Conservation (phyloP, 768 basidiomycete species). For the Lactifluus subvellereus region DNA sequence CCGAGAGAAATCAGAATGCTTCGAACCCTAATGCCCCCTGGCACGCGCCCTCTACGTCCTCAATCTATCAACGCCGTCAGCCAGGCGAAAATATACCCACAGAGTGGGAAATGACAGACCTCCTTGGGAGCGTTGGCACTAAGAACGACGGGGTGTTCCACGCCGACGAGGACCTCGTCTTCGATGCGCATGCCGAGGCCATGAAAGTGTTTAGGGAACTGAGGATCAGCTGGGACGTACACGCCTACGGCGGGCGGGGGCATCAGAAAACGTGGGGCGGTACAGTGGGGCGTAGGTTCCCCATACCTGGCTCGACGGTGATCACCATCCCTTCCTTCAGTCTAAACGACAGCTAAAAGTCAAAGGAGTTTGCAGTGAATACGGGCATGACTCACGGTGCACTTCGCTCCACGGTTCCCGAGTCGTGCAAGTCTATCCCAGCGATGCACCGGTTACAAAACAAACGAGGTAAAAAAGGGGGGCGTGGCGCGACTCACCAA, state of each 20-base stretch:
- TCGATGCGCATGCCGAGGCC: constrained; percentile 91
- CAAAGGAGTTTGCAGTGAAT: neutral
- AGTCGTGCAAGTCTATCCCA: constrained; percentile 79
- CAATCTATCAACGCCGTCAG: constrained; percentile 38
- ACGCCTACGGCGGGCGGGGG: constrained; percentile 44
- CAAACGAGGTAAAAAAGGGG: neutral
- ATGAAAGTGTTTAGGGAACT: constrained; percentile 85
- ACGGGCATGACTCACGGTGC: constrained; percentile 39
- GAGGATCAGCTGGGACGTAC: constrained; percentile 75
- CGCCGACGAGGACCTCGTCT: constrained; percentile 72
- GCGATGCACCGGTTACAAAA: neutral
- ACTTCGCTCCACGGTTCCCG: constrained; percentile 51
- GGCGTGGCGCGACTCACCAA: constrained; percentile 46
- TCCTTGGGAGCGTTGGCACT: constrained; percentile 78
- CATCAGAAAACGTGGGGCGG: neutral
- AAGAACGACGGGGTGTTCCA: constrained; percentile 55
- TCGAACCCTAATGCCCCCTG: constrained; percentile 64
- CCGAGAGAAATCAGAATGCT: constrained; percentile 34
- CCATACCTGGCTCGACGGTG: constrained; percentile 80
- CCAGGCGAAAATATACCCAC: neutral
- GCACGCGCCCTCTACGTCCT: constrained; percentile 75
- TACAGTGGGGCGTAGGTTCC: neutral
- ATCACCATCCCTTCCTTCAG: constrained; percentile 84
- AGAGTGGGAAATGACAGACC: constrained; percentile 34
- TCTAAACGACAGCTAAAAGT: constrained; percentile 32